Conservation (phyloP, 495 filamentous ascomycete genomes). For the Hypoxylon rickii region DNA sequence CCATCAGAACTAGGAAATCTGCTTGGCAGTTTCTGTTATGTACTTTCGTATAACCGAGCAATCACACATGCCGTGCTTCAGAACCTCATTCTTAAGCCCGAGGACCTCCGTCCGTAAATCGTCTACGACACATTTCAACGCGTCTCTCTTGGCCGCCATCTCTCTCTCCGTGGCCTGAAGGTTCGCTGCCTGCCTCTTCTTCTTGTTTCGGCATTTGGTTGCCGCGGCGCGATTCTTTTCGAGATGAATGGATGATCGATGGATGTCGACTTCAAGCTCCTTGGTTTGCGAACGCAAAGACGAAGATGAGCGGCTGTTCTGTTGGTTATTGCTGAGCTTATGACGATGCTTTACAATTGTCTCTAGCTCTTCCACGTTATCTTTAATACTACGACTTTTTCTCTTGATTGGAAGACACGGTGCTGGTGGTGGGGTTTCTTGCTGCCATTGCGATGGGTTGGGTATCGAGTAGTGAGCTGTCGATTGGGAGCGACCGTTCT, state of each 20-base stretch:
- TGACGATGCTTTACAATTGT: neutral
- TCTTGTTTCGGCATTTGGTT: slow-evolving; percentile 14
- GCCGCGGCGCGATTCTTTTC: slow-evolving; percentile 21
- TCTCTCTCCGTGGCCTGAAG: slow-evolving; percentile 4
- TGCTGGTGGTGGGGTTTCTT: neutral
- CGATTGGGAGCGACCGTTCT: neutral
- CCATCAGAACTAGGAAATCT: neutral
- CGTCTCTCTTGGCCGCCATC: neutral
- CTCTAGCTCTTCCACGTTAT: neutral
- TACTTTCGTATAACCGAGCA: slow-evolving; percentile 12
- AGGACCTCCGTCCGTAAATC: slow-evolving; percentile 12
- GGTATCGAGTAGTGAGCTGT: neutral
- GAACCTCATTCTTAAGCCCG: slow-evolving; percentile 15
- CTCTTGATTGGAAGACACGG: neutral
- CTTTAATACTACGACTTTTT: neutral
- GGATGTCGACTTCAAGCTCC: neutral
- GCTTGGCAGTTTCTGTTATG: slow-evolving; percentile 4
- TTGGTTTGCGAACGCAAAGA: neutral
- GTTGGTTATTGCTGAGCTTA: no score
- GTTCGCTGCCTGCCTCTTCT: slow-evolving; percentile 1
- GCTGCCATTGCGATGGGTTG: neutral
- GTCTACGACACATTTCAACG: slow-evolving; percentile 5
- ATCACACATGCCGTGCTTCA: slow-evolving; percentile 21
- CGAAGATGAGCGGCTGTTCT: neutral
- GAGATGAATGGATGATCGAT: neutral